These are phyloP conservation scores for Aplosporella prunicola DNA, from an alignment of 2,329 filamentous ascomycete genomes.

Conservation along the genomic window DNA sequence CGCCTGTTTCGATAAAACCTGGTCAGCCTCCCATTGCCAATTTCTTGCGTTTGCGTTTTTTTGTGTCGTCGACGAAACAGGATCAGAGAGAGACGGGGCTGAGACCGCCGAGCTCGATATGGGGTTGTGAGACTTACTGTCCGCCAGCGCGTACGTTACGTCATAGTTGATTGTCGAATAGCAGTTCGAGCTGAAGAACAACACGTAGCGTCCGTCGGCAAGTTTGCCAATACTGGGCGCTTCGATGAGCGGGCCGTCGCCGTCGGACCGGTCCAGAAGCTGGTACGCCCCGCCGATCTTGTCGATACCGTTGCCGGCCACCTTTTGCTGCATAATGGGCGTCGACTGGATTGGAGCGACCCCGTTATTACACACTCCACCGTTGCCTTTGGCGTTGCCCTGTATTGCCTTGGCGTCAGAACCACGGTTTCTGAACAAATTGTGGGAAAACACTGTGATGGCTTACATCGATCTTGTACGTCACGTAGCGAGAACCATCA, in stretches of 20 bases:
- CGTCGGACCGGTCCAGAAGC: constrained; percentile 38
- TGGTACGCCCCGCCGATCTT: constrained; percentile 40
- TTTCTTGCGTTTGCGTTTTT: neutral
- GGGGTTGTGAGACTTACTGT: constrained; percentile 3
- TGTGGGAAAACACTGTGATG: neutral
- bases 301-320: constrained; percentile 44
- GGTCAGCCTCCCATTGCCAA: too few species aligned
- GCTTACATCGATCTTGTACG: constrained; percentile 52
- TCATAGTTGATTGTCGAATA: constrained; percentile 48
- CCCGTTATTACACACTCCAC: constrained; percentile 39
- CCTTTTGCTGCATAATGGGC: constrained; percentile 49
- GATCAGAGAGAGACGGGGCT: too few species aligned
- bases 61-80: too few species aligned
- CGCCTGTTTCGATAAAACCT: too few species aligned
- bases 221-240: constrained; percentile 46
- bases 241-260: constrained; percentile 50
- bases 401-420: constrained; percentile 46
- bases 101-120: neutral
- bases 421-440: neutral
- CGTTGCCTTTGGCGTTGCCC: constrained; percentile 45
- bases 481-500: constrained; percentile 47
- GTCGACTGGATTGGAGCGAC: constrained; percentile 34
- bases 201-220: constrained; percentile 44
- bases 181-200: constrained; percentile 56
- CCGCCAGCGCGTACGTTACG: constrained; percentile 46